phyloP scores from a whole-genome alignment of 2,329 filamentous ascomycete genomes.

The Kalmusia sp. region DNA sequence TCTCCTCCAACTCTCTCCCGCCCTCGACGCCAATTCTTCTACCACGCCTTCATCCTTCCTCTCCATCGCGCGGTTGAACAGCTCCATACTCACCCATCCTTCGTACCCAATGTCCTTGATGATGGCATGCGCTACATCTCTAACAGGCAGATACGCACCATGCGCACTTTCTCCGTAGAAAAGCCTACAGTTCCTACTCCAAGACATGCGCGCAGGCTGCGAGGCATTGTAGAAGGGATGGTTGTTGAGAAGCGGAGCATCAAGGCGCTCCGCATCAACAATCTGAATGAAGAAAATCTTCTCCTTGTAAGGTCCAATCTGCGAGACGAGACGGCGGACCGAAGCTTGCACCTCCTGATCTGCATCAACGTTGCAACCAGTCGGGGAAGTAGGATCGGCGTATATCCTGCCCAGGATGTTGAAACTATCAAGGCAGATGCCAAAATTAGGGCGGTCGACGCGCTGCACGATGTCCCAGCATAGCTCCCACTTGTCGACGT shows the following conservation, averaged over 20 bases:
- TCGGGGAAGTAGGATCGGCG: slow-evolving; percentile 67
- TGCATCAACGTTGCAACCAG: slow-evolving; percentile 62
- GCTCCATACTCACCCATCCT: slow-evolving; percentile 75
- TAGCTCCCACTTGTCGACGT: slow-evolving; percentile 73
- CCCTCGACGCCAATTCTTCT: slow-evolving; percentile 61
- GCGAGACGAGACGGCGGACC: slow-evolving; percentile 60
- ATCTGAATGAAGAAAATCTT: slow-evolving; percentile 81
- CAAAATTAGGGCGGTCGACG: slow-evolving; percentile 75
- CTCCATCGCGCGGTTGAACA: slow-evolving; percentile 69
- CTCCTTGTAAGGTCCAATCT: slow-evolving; percentile 59
- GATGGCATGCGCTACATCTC: slow-evolving; percentile 66
- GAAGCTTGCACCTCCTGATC: slow-evolving; percentile 63
- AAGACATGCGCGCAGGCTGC: slow-evolving; percentile 74
- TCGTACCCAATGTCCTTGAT: slow-evolving; percentile 69
- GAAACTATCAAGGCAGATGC: slow-evolving; percentile 79
- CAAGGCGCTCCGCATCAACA: slow-evolving; percentile 73
- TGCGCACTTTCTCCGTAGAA: slow-evolving; percentile 69
- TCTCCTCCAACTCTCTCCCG: slow-evolving; percentile 59
- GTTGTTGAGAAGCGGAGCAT: slow-evolving; percentile 61
- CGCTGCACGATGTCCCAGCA: slow-evolving; percentile 72
- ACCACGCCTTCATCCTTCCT: slow-evolving; percentile 61
- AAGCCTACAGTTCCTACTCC: slow-evolving; percentile 76
- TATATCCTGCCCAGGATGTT: slow-evolving; percentile 76
- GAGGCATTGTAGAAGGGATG: slow-evolving; percentile 66
- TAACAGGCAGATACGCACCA: slow-evolving; percentile 73